phyloP scores from a whole-genome alignment of 192 early-diverging fungal genomes.

The Entophlyctis helioformis region DNA sequence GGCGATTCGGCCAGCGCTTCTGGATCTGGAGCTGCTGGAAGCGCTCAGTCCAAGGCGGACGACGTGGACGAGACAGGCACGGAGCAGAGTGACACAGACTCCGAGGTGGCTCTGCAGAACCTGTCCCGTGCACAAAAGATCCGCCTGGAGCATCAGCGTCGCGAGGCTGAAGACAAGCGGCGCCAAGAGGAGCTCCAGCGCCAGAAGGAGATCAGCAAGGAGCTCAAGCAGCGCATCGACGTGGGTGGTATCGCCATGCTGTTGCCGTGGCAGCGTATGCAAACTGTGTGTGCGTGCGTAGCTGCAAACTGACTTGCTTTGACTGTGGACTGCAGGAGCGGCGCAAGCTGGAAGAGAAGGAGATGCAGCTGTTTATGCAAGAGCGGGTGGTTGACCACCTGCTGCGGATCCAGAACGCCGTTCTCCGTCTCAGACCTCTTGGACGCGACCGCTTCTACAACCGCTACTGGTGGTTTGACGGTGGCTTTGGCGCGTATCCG shows the following conservation, averaged over 20 bases:
- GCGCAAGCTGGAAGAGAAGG: slow-evolving; percentile 37
- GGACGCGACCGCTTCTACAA: slow-evolving; percentile 79
- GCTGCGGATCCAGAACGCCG: slow-evolving; percentile 39
- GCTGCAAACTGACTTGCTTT: too few species aligned
- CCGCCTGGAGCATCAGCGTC: slow-evolving; percentile 10
- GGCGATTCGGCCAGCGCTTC: too few species aligned
- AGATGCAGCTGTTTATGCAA: slow-evolving; percentile 32
- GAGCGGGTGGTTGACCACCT: slow-evolving; percentile 64
- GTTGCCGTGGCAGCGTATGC: too few species aligned
- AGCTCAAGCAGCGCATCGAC: too few species aligned
- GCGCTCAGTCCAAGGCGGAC: too few species aligned
- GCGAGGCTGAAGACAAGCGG: slow-evolving; percentile 22
- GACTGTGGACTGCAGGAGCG: too few species aligned
- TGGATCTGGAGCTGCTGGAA: too few species aligned
- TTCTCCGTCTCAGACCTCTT: slow-evolving; percentile 57
- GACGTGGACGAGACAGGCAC: not conserved
- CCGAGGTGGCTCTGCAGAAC: too few species aligned
- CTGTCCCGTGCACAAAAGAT: slow-evolving; percentile 9
- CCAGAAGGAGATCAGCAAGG: slow-evolving; percentile 8
- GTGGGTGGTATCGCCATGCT: too few species aligned
- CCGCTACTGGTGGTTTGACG: slow-evolving; percentile 90
- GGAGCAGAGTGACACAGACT: too few species aligned
- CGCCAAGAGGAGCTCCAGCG: slow-evolving; percentile 24
- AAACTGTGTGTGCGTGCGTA: too few species aligned
- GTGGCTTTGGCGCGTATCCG: too few species aligned